Base-by-base conservation (phyloP, 306 rosid genomes). In the Gleditsia sinensis region DNA sequence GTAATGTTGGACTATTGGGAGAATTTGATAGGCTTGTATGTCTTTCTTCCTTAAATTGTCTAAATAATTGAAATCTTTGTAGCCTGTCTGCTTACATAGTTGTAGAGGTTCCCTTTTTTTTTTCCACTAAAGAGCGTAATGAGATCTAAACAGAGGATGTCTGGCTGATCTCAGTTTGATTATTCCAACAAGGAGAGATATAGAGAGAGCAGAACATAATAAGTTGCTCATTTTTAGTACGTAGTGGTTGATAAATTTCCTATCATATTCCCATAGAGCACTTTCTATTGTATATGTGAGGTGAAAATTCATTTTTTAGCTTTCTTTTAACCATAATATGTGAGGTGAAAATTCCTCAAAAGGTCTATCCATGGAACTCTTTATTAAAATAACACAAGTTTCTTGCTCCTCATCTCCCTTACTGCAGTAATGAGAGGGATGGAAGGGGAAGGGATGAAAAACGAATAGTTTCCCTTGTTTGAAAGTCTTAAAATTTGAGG, bases 311-410 rank as follows among this genome's bases (percentile, higher is more conserved):
- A 20, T 40, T 5, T 56, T 27, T 56, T 56, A 4, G n/a, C 36
- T 27, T 27, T 56, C 37, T 56, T 53, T 25, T 23, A 40, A 64
- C 42, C 32, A 66, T 69, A 55, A 42, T 34, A 24, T 45, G 27
- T 36, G 51, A 40, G 73, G 74, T 67, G 49, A 51, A 28, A 49
- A n/a, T 2, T 67, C 36, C 25, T 17, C 28, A n/a, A 61, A 64
- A 9, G 28, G 10, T 67, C 60, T 54, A 43, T 40, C 8, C 57
- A 5, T 7, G 13, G 6, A 27, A 39, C 64, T 74, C 9, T 70
- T 63, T 36, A 42, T 36, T 48, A 64, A 71, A 71, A 54, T 53
- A 53, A 43, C 30, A 6, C 13, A 81, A 63, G 53, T 58, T 48
- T 69, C 20, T 46, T 20, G 36, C 71, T 50, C n/a, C 23, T 33